A percentile compares a stretch with the other conserved stretches of the same genome.
These are phyloP conservation scores for Phytophthora niederhauseri DNA, from an alignment of 352 stramenopile species.

Conservation along the genomic window DNA sequence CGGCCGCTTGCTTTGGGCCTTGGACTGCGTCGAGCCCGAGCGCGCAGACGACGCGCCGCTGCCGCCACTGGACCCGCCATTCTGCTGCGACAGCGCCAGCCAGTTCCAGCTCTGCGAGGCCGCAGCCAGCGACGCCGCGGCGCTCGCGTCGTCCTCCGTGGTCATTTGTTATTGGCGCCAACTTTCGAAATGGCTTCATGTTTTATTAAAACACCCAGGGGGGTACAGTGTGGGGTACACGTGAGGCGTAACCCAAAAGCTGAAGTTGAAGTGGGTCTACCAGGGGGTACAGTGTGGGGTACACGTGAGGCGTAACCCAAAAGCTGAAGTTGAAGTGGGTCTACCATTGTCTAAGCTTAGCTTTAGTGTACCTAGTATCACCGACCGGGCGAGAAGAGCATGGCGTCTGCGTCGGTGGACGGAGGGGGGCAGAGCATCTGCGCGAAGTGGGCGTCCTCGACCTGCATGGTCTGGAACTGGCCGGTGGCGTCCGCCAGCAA, in stretches of 20 bases:
- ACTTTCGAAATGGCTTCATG: constrained; percentile 17
- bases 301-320: constrained; percentile 7
- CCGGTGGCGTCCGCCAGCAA: constrained; percentile 61
- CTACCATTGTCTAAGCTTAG: no score
- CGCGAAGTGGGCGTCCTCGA: constrained; percentile 61
- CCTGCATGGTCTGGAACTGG: constrained; percentile 51
- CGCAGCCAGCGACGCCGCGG: constrained; percentile 3
- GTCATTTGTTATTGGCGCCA: constrained; percentile 23
- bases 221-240: constrained; percentile 4
- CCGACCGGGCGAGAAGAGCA: constrained; percentile 15
- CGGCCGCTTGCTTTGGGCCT: constrained; percentile 20
- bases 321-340: constrained; percentile 20
- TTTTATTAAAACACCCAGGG: no score
- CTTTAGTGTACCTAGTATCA: neutral
- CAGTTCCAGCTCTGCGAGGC: constrained; percentile 57
- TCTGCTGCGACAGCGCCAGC: constrained; percentile 47
- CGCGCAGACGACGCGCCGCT: constrained; percentile 19
- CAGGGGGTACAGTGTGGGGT: constrained; percentile 1
- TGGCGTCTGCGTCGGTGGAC: neutral
- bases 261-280: constrained; percentile 23
- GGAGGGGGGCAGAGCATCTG: constrained; percentile 60
- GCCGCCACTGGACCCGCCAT: constrained; percentile 9
- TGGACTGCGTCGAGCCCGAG: constrained; percentile 14
- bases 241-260: constrained; percentile 4
- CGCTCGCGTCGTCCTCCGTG: constrained; percentile 6